Evolutionary conservation across 2,329 filamentous ascomycete genomes (phyloP), one percentile per base, ranked within the genome.

Genomic region (Fusarium oxysporum): DNA sequence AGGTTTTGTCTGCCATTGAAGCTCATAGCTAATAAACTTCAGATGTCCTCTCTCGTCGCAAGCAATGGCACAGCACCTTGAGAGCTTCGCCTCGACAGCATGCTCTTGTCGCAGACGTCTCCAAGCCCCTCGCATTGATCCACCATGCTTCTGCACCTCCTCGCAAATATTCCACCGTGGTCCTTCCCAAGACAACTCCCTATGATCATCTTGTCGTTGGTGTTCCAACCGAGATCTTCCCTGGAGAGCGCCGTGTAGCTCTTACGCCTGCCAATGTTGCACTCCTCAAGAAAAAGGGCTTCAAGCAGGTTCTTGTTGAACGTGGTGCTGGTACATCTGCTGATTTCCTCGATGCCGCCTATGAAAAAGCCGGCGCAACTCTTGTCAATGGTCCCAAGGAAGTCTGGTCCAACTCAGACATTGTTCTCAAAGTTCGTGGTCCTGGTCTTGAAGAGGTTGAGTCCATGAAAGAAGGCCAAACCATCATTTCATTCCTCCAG

Each of bases 211-310:
- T 97, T 62, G 92, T 90, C 8, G 90, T 97, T 53, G 94, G 94
- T 65, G 89, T 96, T 8, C 94, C 94, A 19, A 90, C 88, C 65
- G 95, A 97, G 82, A 92, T 89, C n/a, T 94, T 89, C 77, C 89
- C 91, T 2, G 90, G 91, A 65, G 95, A 97, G 83, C 91, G 92
- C 45, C 92, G 95, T 56, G 94, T 97, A 19, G 93, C 95, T 35
- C 87, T 97, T 62, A 96, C 93, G 0, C 95, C 95, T 3, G 90
- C 93, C 72, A 97, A 97, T 83, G 93, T 95, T 21, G 88, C 91
- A 4, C 84, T 97, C 2, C 84, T 97, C 3, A 89, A 95, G 71
- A 97, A 97, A 81, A 97, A 97, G 81, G 95, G 94, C 38, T 96
- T 94, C 80, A 87, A 86, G 38, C 90, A 90, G 70, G 89, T 97